phyloP scores from a whole-genome alignment of 2,329 filamentous ascomycete species.

The Colletotrichum lupini region DNA sequence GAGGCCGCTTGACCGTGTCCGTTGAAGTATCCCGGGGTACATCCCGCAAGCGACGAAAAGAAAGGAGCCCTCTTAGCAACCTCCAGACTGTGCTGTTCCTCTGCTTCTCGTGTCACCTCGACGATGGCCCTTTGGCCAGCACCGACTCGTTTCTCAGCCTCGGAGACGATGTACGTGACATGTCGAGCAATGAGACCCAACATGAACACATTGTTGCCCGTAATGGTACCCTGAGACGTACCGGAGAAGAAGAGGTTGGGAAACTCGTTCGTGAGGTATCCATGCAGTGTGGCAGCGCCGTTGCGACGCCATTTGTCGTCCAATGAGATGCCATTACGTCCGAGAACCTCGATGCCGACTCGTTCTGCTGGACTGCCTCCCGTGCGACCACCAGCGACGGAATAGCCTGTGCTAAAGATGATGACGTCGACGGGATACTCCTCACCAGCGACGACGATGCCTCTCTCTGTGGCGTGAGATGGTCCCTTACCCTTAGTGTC shows the following conservation, averaged over 20 bases:
- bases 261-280: conserved; percentile 34
- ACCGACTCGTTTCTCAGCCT: background rate
- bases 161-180: conserved; percentile 51
- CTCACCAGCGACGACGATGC: conserved; percentile 57
- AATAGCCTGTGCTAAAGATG: conserved; percentile 36
- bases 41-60: background rate
- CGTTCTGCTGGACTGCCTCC: conserved; percentile 33
- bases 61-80: background rate
- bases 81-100: background rate
- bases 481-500: conserved; percentile 45
- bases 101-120: background rate
- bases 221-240: background rate
- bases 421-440: conserved; percentile 57
- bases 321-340: conserved; percentile 30
- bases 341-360: conserved; percentile 20
- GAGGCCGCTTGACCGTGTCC: background rate
- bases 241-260: conserved; percentile 39
- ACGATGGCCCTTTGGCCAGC: background rate
- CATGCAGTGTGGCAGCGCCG: conserved; percentile 33
- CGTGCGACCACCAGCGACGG: background rate
- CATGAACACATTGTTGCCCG: background rate
- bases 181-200: conserved; percentile 52
- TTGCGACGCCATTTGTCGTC: conserved; percentile 35
- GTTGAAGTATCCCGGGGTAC: background rate
- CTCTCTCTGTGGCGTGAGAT: conserved; percentile 59